Evolutionary conservation across 192 early-diverging fungal species (phyloP), one percentile per base, ranked within the genome.

Genomic region (Spizellomyces punctatus): DNA sequence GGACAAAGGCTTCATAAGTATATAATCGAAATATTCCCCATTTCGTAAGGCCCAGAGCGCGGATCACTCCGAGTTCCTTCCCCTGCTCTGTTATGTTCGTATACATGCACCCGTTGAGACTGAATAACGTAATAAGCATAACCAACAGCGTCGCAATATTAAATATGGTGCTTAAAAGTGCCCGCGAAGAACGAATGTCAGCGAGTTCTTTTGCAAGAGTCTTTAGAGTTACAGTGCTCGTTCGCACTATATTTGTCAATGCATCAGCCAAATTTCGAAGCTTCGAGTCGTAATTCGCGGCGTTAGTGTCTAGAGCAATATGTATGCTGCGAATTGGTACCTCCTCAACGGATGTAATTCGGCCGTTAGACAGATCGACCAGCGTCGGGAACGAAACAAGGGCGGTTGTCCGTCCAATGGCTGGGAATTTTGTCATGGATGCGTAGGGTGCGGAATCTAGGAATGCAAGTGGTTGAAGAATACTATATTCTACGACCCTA

Each of bases 361-460:
- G 44, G 43, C 75, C 75, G 8, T 71, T 63, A 14, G 63, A 44
- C 16, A 71, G 41, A 6, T 76, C 36, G 41, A 76, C 52, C n/a
- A 52, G 58, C 17, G 75, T 76, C 16, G 67, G 75, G 56, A 76
- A 71, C 10, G 75, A 76, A 10, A 76, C 75, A 47, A 76, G 36
- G 63, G 57, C 22, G 21, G 52, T 43, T 36, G 66, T 67, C 10
- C 66, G 27, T 36, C 69, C 10, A 22, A 47, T 41, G 10, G 45
- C 60, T 16, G 75, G 63, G 58, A 61, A 76, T 10, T 70, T 60
- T 0, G 69, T 76, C 68, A 76, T 71, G 6, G 47, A 52, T 22
- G 46, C 50, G 14, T 60, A 59, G 8, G 68, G 69, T 5, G 63
- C 52, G 21, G 61, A 54, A 46, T 64, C 63, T 8, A 71, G 10